Evolutionary conservation across 2,329 filamentous ascomycete genomes (phyloP), one percentile per base, ranked within the genome.

Genomic region (Xylaria multiplex): DNA sequence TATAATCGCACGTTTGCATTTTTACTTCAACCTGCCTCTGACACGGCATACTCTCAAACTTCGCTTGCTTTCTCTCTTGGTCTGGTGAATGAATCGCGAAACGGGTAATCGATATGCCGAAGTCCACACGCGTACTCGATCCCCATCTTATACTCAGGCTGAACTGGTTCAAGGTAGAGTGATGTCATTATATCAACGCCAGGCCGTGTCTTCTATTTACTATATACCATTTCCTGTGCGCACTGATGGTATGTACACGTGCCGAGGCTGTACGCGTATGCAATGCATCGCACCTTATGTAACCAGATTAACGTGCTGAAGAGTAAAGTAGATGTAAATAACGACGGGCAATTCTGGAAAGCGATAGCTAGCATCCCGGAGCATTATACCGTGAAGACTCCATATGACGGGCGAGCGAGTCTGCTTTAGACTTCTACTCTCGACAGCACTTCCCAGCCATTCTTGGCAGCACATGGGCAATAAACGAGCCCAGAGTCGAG

Each of bases 1-100:
- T 66, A 69, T 66, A 69, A 69, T 69, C 22, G 45, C 64, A 64
- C 49, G 45, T 62, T 59, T 67, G 61, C 53, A 58, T 49, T 64
- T 45, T 49, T 9, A 37, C 27, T 48, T 52, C 19, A 11, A 40
- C 32, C 52, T 37, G 32, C 9, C 30, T 45, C 30, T n/a, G 13
- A 19, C 30, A 9, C 9, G 24, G 13, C 22, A 13, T 16, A 27
- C 40, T 24, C 30, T 11, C 13, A 4, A 27, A 30, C 42, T 40
- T 55, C 3, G 24, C 54, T 49, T 30, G 30, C 7, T 32, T 40
- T 11, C 37, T 40, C 13, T 9, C 11, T 35, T 9, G 32, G 40
- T 49, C 27, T 45, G 46, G 27, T 64, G 54, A 49, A 53, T 49
- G 42, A 58, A 30, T 55, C 6, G 24, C 22, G 37, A n/a, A n/a